Evolutionary conservation across 306 rosid genomes (phyloP), one percentile per base, ranked within the genome.

Genomic region (Prunus persica): DNA sequence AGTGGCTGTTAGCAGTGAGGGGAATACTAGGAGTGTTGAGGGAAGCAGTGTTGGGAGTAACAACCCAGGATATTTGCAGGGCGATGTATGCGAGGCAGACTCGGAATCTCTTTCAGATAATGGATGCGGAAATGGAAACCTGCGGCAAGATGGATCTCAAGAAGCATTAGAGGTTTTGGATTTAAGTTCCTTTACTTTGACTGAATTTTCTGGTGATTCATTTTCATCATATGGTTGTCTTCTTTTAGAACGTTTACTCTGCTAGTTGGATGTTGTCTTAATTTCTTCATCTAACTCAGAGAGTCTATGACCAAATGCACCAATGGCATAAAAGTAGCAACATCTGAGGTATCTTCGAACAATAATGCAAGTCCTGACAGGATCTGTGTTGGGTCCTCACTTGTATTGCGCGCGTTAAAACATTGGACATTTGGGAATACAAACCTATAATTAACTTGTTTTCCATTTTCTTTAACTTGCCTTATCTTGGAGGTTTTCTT

Each of bases 151-250:
- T 11, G 74, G 72, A 84, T 76, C 71, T 9, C 88, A 58, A 66
- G 72, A 79, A 79, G 81, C 82, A 72, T 76, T 74, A 75, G 89
- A 93, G 98, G 98, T 91, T 89, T 84, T 84, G 81, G 75, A 79
- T 86, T 88, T 83, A 84, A 81, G 80, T 81, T 86, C 66, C 58
- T 73, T 45, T 43, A 41, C 55, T 80, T 76, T 71, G 25, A 45
- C 63, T 72, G 14, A 50, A 69, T 30, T 12, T 24, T 55, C 30
- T 47, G 67, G 58, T 1, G 18, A 45, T 41, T 71, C 60, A 30
- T 32, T 67, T 46, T 16, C 28, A 10, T 76, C 67, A 43, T 77
- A 38, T 16, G n/a, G 56, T 78, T 50, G 64, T 67, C 14, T 67
- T 46, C 14, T 65, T 56, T 24, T 28, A 6, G 49, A 51, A 65